Conservation (phyloP, 345 rosid genomes). For the Murraya koenigii region DNA sequence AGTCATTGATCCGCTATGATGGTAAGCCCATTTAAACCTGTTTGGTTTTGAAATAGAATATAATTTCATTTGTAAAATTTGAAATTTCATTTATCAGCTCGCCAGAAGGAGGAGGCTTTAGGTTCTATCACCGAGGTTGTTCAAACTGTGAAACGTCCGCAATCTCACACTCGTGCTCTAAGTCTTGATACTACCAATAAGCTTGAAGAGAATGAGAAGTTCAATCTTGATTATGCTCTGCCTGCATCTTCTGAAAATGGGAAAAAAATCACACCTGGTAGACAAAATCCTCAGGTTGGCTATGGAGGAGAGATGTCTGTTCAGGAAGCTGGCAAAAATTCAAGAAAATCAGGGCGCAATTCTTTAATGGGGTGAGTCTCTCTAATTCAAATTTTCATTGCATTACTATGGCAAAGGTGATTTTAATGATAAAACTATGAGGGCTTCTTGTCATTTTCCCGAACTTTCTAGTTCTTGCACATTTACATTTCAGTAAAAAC, state of each 20-base stretch:
- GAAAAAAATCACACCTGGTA: constrained; percentile 34
- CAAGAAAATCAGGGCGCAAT: constrained; percentile 53
- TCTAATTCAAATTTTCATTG: constrained; percentile 3
- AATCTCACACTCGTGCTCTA: constrained; percentile 38
- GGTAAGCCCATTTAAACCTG: constrained; percentile 34
- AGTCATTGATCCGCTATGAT: constrained; percentile 85
- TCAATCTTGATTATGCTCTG: constrained; percentile 38
- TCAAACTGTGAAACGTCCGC: constrained; percentile 67
- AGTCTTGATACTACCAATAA: constrained; percentile 32
- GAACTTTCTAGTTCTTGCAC: neutral
- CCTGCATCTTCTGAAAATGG: constrained; percentile 33
- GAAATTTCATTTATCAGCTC: constrained; percentile 44
- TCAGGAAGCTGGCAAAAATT: constrained; percentile 40
- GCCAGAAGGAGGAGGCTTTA: constrained; percentile 81
- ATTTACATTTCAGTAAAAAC: neutral
- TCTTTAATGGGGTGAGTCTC: constrained; percentile 58
- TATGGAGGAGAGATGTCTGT: neutral
- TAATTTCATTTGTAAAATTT: neutral
- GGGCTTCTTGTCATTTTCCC: neutral
- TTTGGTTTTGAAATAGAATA: neutral
- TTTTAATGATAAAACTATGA: neutral
- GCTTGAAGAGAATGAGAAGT: constrained; percentile 29
- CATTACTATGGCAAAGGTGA: neutral
- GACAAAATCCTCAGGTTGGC: constrained; percentile 35
- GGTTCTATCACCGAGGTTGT: constrained; percentile 83